Evolutionary conservation across 768 basidiomycete genomes (phyloP).

Genomic region (Mycena latifolia): DNA sequence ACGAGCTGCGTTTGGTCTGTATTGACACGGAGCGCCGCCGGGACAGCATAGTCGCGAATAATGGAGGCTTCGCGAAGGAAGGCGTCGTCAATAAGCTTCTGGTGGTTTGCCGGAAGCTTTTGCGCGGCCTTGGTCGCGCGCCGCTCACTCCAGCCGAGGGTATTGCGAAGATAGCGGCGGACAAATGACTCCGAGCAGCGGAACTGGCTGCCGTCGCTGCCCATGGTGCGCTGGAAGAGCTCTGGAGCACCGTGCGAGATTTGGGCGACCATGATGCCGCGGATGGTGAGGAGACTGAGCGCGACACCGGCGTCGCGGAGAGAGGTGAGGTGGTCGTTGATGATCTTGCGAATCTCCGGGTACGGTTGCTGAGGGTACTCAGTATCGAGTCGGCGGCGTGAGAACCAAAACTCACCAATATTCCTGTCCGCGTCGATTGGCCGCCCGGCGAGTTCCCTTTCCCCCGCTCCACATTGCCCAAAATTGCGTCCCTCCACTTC

Average conservation of each 20-base stretch:
- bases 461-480: background rate
- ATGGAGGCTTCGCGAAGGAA: too few relatives aligned
- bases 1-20: constrained; percentile 38
- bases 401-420: background rate
- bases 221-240: constrained; percentile 15
- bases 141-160: too few relatives aligned
- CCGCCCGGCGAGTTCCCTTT: constrained; percentile 7
- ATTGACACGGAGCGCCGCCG: constrained; percentile 10
- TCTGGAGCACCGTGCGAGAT: constrained; percentile 34
- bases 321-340: constrained; percentile 2
- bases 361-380: constrained; percentile 1
- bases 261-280: constrained; percentile 45
- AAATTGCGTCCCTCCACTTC: background rate
- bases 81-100: too few relatives aligned
- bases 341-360: background rate
- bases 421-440: background rate
- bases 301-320: constrained; percentile 39
- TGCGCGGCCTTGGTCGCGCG: too few relatives aligned
- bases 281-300: constrained; percentile 41
- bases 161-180: too few relatives aligned
- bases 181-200: too few relatives aligned
- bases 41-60: too few relatives aligned
- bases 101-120: too few relatives aligned
- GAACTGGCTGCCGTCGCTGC: constrained; percentile 34
- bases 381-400: background rate